Conservation (phyloP, 805 yeast genomes). For the Zygosaccharomyces lentus region DNA sequence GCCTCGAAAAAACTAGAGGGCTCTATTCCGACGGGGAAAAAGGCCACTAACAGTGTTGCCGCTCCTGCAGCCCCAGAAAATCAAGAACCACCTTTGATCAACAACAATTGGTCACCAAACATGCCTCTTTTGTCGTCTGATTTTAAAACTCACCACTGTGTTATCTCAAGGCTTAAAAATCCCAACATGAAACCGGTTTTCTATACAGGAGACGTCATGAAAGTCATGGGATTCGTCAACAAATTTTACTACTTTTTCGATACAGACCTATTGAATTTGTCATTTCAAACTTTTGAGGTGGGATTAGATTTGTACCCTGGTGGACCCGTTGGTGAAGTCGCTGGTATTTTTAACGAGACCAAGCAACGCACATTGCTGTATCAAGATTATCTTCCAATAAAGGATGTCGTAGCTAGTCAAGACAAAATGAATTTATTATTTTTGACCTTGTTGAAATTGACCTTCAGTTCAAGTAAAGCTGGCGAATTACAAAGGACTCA, state of each 20-base stretch:
- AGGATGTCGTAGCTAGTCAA: constrained; percentile 22
- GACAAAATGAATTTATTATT: constrained; percentile 30
- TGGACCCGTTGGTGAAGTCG: constrained; percentile 15
- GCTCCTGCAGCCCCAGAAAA: constrained; percentile 11
- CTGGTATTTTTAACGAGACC: constrained; percentile 13
- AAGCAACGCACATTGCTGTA: constrained; percentile 9
- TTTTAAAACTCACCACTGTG: constrained; percentile 15
- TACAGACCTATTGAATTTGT: constrained; percentile 21
- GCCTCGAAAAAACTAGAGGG: constrained; percentile 7
- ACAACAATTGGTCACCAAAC: constrained; percentile 29
- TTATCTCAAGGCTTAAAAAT: constrained; percentile 19
- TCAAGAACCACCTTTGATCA: constrained; percentile 22
- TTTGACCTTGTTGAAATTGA: constrained; percentile 23
- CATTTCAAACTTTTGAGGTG: constrained; percentile 32
- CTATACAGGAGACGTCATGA: constrained; percentile 32
- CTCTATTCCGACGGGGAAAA: constrained; percentile 1
- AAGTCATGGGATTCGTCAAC: constrained; percentile 30
- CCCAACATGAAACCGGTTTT: constrained; percentile 22
- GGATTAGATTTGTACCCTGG: constrained; percentile 28
- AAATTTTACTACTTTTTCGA: constrained; percentile 27
- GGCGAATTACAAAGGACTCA: constrained; percentile 14
- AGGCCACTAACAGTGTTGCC: neutral
- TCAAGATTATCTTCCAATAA: constrained; percentile 17
- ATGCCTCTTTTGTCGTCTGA: constrained; percentile 24
- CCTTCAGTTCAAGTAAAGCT: constrained; percentile 19